These are phyloP conservation scores for Suillus alpinus DNA, from an alignment of 768 basidiomycete species.

Conservation along the genomic window DNA sequence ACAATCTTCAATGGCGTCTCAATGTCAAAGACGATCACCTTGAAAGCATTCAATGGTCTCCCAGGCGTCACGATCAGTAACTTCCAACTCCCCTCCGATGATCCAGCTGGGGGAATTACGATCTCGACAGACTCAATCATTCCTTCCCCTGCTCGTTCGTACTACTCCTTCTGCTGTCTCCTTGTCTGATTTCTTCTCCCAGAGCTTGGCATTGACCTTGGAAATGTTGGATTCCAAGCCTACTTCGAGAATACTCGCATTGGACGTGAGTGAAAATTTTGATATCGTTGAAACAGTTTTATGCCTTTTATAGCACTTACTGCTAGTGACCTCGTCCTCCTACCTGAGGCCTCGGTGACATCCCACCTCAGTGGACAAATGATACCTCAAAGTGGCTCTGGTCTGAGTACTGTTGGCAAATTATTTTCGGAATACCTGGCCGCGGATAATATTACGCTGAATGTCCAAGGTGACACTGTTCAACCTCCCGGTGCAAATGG, in stretches of 20 bases:
- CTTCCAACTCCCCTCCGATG: slow-evolving; percentile 67
- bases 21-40: slow-evolving; percentile 55
- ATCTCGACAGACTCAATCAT: slow-evolving; percentile 67
- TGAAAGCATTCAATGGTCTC: slow-evolving; percentile 70
- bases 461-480: slow-evolving; percentile 57
- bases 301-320: slow-evolving; percentile 44
- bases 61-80: slow-evolving; percentile 70
- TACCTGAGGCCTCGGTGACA: slow-evolving; percentile 43
- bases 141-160: slow-evolving; percentile 65
- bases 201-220: slow-evolving; percentile 71
- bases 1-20: slow-evolving; percentile 66
- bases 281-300: neutral
- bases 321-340: slow-evolving; percentile 47
- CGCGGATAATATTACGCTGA: slow-evolving; percentile 60
- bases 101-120: slow-evolving; percentile 65
- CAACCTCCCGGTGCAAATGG: slow-evolving; percentile 51
- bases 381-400: slow-evolving; percentile 55
- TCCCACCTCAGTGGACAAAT: slow-evolving; percentile 64
- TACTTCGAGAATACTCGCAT: slow-evolving; percentile 55
- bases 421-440: slow-evolving; percentile 68
- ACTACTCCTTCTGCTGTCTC: neutral
- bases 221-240: slow-evolving; percentile 59
- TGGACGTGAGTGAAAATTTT: slow-evolving; percentile 49
- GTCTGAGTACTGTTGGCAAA: slow-evolving; percentile 50
- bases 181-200: slow-evolving; percentile 17